Evolutionary conservation across 176 grass and related monocot genomes (phyloP), one percentile per base, ranked within the genome.

Genomic region (Alopecurus myosuroides): DNA sequence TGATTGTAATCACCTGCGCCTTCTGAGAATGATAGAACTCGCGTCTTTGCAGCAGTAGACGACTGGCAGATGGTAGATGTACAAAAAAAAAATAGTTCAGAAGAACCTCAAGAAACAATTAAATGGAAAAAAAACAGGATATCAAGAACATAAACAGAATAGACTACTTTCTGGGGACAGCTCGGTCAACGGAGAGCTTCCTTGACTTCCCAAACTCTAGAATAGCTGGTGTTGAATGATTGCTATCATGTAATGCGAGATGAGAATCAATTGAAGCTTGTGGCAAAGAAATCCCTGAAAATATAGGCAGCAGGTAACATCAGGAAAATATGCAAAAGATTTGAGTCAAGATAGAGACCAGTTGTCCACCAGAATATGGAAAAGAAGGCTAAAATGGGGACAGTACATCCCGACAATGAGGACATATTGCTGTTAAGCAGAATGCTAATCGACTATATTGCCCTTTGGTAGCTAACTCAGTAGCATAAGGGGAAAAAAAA

Each of bases 11-110:
- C 81, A 97, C 95, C 90, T 98, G 95, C 86, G 82, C 85, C 46
- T 82, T 93, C 72, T 93, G 92, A 77, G 95, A 98, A 78, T 98
- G 95, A 63, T 93, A 94, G 83, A 98, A 93, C 19, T 98, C 92
- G 17, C 87, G 89, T 51, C 90, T 95, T 85, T 92, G 85, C 63
- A 98, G 86, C 61, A 93, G 66, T 73, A 77, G 84, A 4, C 62
- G 91, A 85, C 95, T 98, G 87, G 68, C 36, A 86, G 35, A 88
- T 76, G 73, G 85, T 66, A 90, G 6, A 90, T 89, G 40, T 29
- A 89, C 15, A 83, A 83, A 53, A 14, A 84, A 87, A 65, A 5
- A 63, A 65, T 81, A 70, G 26, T 77, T 50, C 14, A 70, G 45
- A 61, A 35, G 20, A 46, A 8, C 20, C 30, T 36, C 3, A 50